A percentile compares a stretch with the other conserved stretches of the same genome.
Conservation (phyloP, 768 basidiomycete species). For the Cystobasidiopsis lactophilus region DNA sequence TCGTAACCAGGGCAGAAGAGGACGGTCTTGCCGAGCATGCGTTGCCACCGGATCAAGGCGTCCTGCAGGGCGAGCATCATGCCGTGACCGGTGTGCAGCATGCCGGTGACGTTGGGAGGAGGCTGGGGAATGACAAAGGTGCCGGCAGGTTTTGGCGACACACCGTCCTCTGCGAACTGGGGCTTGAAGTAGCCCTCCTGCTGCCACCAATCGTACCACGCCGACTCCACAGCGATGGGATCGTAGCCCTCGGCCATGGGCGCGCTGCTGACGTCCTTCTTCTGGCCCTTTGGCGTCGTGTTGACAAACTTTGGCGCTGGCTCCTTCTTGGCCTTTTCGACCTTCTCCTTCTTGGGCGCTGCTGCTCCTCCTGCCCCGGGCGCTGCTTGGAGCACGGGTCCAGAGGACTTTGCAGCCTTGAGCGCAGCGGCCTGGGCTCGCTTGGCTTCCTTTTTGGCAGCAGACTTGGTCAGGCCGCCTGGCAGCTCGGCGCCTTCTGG, state of each 20-base stretch:
- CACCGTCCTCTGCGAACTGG: constrained; percentile 35
- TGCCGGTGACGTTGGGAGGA: constrained; percentile 92
- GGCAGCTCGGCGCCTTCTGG: too few species aligned
- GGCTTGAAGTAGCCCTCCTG: constrained; percentile 78
- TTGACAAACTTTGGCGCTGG: constrained; percentile 60
- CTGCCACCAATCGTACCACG: constrained; percentile 83
- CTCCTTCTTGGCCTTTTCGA: constrained; percentile 12
- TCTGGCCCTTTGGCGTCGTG: constrained; percentile 68
- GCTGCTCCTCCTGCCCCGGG: constrained; percentile 1
- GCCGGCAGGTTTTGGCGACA: constrained; percentile 37
- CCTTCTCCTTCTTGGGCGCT: constrained; percentile 13
- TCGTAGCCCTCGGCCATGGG: constrained; percentile 89
- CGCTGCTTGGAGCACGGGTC: neutral
- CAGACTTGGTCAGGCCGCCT: too few species aligned
- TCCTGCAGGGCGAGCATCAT: constrained; percentile 84
- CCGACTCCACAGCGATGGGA: constrained; percentile 75
- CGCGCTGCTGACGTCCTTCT: constrained; percentile 76
- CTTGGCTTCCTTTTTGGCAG: constrained; percentile 16
- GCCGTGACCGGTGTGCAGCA: constrained; percentile 83
- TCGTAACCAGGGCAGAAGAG: constrained; percentile 88
- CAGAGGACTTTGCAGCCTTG: constrained; percentile 12
- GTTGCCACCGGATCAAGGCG: constrained; percentile 74
- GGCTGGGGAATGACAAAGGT: constrained; percentile 70
- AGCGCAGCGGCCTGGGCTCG: constrained; percentile 14
- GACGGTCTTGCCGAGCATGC: constrained; percentile 80